Conservation (phyloP, 2,329 filamentous ascomycete species). For the Colletotrichum falcatum region DNA sequence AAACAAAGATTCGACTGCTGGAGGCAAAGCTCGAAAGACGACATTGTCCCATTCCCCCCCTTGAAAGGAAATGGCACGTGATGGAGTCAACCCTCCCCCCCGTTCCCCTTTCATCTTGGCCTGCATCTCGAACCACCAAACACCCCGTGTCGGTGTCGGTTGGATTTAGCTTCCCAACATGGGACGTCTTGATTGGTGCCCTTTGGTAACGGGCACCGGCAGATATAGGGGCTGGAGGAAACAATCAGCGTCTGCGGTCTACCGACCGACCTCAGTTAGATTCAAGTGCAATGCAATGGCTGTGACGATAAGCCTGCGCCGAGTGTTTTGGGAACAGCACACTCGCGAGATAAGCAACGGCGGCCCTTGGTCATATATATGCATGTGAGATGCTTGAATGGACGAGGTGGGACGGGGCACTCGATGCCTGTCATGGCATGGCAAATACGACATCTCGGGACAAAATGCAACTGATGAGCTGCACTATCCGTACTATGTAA, state of each 20-base stretch:
- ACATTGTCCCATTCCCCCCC: background rate
- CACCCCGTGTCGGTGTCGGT: conserved; percentile 5
- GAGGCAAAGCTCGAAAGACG: background rate
- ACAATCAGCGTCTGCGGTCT: background rate
- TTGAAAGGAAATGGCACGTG: conserved; percentile 11
- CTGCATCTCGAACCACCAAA: conserved; percentile 14
- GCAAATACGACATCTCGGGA: background rate
- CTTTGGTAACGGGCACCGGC: conserved; percentile 25
- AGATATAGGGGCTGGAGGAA: conserved; percentile 32
- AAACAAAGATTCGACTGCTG: conserved; percentile 10
- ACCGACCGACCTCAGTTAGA: background rate
- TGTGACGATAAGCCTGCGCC: conserved; percentile 7
- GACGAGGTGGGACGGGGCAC: background rate
- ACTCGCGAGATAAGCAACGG: background rate
- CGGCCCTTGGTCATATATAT: background rate
- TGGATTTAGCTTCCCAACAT: conserved; percentile 17
- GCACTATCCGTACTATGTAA: too few relatives aligned
- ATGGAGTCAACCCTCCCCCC: conserved; percentile 8
- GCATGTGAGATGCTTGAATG: background rate
- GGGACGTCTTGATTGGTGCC: conserved; percentile 29
- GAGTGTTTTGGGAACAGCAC: background rate
- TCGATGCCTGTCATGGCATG: conserved; percentile 6
- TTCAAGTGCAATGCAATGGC: background rate
- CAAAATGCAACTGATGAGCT: background rate
- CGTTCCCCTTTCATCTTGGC: conserved; percentile 38